Conservation (phyloP, 2,329 filamentous ascomycete genomes). For the Celoporthe dispersa region DNA sequence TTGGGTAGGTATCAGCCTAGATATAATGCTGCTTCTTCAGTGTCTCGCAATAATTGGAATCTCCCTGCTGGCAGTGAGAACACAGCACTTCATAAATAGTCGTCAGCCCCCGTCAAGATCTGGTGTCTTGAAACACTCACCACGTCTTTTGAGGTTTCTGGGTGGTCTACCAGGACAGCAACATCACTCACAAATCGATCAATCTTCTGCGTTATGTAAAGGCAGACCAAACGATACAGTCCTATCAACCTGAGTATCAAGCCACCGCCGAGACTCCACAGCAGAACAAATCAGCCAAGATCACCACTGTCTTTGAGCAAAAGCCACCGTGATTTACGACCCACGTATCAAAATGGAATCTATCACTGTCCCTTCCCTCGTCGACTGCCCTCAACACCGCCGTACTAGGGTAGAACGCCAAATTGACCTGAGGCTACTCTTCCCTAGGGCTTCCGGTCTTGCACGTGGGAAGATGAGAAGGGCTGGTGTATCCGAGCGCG, state of each 20-base stretch:
- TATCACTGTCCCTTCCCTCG: constrained; percentile 11
- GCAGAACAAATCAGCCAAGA: background rate
- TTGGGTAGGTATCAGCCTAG: background rate
- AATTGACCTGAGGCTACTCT: constrained; percentile 17
- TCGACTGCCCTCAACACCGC: constrained; percentile 21
- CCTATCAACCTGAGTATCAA: background rate
- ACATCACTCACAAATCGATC: background rate
- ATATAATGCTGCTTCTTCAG: background rate
- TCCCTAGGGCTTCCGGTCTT: constrained; percentile 26
- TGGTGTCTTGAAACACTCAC: background rate
- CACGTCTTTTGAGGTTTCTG: background rate
- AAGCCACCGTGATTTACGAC: background rate
- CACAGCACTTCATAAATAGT: background rate
- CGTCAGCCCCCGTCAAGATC: background rate
- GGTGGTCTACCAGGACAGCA: no score
- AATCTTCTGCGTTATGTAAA: background rate
- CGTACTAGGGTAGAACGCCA: constrained; percentile 18
- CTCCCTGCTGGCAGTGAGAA: background rate
- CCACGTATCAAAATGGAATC: constrained; percentile 16
- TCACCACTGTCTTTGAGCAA: background rate
- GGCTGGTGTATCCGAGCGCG: constrained; percentile 25
- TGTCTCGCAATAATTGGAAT: background rate
- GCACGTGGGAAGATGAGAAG: constrained; percentile 28
- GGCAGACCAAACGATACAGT: background rate
- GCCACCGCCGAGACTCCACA: background rate